Conservation (phyloP, 495 filamentous ascomycete genomes). For the Penicillium desertorum region DNA sequence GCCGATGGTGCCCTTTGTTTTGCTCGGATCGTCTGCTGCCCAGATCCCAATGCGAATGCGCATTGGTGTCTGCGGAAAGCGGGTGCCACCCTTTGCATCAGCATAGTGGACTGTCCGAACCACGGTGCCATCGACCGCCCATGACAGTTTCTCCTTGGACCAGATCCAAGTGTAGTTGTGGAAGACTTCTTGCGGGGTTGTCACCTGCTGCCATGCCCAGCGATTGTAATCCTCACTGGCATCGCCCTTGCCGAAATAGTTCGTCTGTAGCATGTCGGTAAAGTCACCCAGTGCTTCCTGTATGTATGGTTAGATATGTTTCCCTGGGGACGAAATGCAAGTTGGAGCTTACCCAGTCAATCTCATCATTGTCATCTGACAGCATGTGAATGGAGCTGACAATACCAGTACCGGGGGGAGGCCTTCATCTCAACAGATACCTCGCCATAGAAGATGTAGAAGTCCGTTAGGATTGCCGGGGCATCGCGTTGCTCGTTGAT, state of each 20-base stretch:
- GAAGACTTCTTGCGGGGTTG: not conserved
- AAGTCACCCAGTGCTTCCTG: not conserved
- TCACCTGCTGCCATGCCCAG: not conserved
- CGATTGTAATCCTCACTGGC: not conserved
- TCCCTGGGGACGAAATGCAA: not conserved
- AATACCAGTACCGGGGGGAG: not conserved
- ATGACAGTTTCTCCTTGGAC: not conserved
- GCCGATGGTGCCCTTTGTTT: not conserved
- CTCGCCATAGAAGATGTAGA: constrained; percentile 4
- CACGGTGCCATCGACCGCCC: not conserved
- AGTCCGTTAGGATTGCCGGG: not conserved
- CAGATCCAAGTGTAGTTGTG: constrained; percentile 4
- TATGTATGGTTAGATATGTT: not conserved
- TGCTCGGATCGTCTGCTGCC: not conserved
- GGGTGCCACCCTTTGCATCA: not conserved
- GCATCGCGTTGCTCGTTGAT: not conserved
- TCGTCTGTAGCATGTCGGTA: not conserved
- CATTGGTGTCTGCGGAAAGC: not conserved
- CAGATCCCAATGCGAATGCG: not conserved
- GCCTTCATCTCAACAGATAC: constrained; percentile 1
- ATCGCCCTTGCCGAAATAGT: not conserved
- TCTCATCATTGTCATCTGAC: not conserved
- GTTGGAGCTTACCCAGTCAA: not conserved
- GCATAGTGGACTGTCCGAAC: constrained; percentile 3
- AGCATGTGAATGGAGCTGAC: not conserved